Base-by-base conservation (phyloP, 306 rosid species). In the Prunus padus region DNA sequence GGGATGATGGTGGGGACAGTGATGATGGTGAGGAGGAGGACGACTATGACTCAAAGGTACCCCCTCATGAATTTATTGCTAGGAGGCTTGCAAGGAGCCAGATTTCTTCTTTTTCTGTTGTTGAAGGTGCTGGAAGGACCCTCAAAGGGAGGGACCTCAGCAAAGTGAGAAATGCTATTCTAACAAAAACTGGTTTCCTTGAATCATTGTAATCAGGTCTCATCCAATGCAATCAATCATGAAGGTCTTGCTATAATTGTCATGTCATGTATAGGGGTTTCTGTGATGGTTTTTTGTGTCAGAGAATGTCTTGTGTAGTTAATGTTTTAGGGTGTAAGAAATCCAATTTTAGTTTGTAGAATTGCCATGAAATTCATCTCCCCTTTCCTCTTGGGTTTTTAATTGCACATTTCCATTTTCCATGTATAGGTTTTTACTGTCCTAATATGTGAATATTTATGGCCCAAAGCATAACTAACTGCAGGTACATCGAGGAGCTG, bases 51-150 rank as follows among this genome's bases (percentile, higher is more conserved):
- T 46, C 64, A 4, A 88, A 45, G 75, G 71, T 87, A 6, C 97
- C 98, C 4, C 98, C 98, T 20, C 98, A 94, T 82, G 98, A 94
- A 71, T 69, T 87, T 50, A 80, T 94, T 52, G 87, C 98, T 60
- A 90, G 91, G 80, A 94, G 97, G 84, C 84, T 91, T 50, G 96
- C 94, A 73, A 91, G 87, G 84, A 90, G 86, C 74, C 88, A 88
- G 44, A 94, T 90, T 49, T 91, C 98, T 7, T 91, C 97, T 9
- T 94, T 91, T 80, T 93, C 98, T 44, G 98, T 94, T 22, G 83
- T 87, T 81, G 98, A 94, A 90, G 98, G 98, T 31, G 87, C 81
- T 81, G 98, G 98, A 23, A 94, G 98, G 75, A 94, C 98, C 46
- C 90, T 94, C 4, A 94, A 94, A 64, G 98, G 98, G 20, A 90